Evolutionary conservation across 2,329 filamentous ascomycete genomes (phyloP).

Genomic region (Calcarisporium arbuscula): DNA sequence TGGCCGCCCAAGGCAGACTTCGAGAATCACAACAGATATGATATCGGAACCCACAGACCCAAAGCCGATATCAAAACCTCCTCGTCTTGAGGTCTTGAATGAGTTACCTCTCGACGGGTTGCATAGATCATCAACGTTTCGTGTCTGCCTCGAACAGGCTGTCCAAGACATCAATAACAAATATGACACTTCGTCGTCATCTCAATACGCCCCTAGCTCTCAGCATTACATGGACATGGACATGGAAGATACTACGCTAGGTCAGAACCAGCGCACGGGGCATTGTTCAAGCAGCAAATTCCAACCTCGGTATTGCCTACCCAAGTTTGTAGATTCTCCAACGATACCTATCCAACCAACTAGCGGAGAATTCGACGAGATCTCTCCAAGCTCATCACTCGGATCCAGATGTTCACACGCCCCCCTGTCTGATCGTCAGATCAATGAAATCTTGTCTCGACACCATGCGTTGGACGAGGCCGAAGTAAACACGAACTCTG

Average conservation of each 20-base stretch:
- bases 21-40: constrained; percentile 2
- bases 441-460: constrained; percentile 10
- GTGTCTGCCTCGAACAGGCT: constrained; percentile 21
- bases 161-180: constrained; percentile 22
- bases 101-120: constrained; percentile 17
- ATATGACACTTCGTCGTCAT: constrained; percentile 13
- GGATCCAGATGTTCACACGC: neutral
- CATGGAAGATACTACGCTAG: neutral
- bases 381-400: constrained; percentile 3
- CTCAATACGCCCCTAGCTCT: no score
- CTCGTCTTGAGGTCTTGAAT: constrained; percentile 21
- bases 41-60: neutral
- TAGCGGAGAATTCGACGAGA: constrained; percentile 9
- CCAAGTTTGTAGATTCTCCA: constrained; percentile 10
- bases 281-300: constrained; percentile 8
- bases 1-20: neutral
- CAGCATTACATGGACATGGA: neutral
- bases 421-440: constrained; percentile 8
- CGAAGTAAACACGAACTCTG: no score
- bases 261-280: neutral
- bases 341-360: constrained; percentile 6
- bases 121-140: constrained; percentile 22
- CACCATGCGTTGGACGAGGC: no score
- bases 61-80: constrained; percentile 11
- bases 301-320: constrained; percentile 11